Evolutionary conservation across 73 alveolate species (phyloP).

Genomic region (Tetrahymena borealis): DNA sequence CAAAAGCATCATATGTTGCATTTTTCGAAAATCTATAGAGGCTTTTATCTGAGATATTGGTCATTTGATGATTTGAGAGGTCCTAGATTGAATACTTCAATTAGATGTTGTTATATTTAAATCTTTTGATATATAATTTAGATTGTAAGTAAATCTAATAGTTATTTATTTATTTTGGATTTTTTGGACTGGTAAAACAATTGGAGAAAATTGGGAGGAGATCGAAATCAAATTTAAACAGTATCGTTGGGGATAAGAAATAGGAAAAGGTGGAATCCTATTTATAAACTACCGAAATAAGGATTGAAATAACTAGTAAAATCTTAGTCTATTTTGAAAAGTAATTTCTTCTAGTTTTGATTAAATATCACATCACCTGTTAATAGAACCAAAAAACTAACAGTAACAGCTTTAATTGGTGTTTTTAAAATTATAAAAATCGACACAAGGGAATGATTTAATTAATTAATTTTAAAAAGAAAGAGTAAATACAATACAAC

Average conservation of each 20-base stretch:
- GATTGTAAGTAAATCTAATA: too few species aligned
- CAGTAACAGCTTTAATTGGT: too few species aligned
- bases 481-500: background rate
- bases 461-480: background rate
- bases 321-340: background rate
- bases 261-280: background rate
- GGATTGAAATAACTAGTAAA: background rate
- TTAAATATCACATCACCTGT: background rate
- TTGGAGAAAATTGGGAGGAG: background rate
- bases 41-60: too few species aligned
- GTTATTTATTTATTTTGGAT: too few species aligned
- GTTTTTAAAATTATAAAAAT: too few species aligned
- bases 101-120: too few species aligned
- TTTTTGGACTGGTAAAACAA: background rate
- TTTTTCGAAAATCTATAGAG: too few species aligned
- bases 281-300: background rate
- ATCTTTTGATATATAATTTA: too few species aligned
- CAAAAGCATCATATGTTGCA: too few species aligned
- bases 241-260: background rate
- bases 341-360: background rate
- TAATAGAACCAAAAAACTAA: background rate
- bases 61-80: too few species aligned
- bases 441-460: background rate
- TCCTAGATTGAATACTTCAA: too few species aligned
- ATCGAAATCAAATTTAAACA: background rate